Evolutionary conservation across 768 basidiomycete genomes (phyloP).

Genomic region (Lepiota brunneoincarnata): DNA sequence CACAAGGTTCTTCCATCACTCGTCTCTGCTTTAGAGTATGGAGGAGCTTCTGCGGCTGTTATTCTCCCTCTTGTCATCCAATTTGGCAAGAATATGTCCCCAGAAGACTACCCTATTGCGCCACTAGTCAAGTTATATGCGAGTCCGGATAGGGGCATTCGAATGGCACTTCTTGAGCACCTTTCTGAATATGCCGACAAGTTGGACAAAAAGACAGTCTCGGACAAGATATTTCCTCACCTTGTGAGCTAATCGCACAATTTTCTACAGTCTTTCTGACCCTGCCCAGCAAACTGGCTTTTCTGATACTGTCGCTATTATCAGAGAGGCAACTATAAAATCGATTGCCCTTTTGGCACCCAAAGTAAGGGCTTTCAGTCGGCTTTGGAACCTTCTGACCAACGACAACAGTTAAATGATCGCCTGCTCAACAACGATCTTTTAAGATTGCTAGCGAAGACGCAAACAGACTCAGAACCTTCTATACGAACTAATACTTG

Average conservation of each 20-base stretch:
- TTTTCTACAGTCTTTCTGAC: constrained; percentile 3
- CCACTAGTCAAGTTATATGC: constrained; percentile 84
- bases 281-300: constrained; percentile 85
- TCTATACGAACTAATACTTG: constrained; percentile 98
- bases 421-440: constrained; percentile 96
- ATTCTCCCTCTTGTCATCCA: constrained; percentile 85
- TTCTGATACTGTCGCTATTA: constrained; percentile 88
- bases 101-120: constrained; percentile 69
- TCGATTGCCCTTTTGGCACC: constrained; percentile 81
- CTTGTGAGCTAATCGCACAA: constrained; percentile 50
- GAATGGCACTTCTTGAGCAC: constrained; percentile 91
- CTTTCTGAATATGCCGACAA: constrained; percentile 83
- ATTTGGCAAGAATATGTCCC: constrained; percentile 68
- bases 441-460: constrained; percentile 86
- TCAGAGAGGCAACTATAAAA: constrained; percentile 92
- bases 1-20: constrained; percentile 89
- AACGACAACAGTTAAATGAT: constrained; percentile 65
- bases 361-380: constrained; percentile 49
- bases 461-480: constrained; percentile 89
- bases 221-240: constrained; percentile 90
- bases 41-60: constrained; percentile 69
- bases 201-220: constrained; percentile 80
- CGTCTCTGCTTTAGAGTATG: constrained; percentile 72
- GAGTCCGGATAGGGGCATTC: constrained; percentile 88
- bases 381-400: not conserved